These are phyloP conservation scores for Amniculicola lignicola DNA, from an alignment of 495 filamentous ascomycete species.

Conservation along the genomic window DNA sequence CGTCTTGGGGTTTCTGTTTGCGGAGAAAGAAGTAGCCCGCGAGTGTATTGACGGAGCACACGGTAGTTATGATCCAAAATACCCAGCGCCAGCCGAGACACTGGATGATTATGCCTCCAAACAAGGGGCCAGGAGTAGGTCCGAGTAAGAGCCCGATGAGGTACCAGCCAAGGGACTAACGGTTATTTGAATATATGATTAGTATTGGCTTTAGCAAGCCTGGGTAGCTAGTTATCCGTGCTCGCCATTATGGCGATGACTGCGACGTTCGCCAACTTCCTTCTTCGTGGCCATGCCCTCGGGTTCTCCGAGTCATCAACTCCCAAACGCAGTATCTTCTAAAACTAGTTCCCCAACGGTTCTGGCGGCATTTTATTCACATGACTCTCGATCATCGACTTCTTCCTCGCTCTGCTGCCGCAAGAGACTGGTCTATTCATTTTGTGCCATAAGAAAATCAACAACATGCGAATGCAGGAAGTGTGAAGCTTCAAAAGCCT, in stretches of 20 bases:
- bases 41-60: slow-evolving; percentile 15
- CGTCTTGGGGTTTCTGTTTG: not conserved
- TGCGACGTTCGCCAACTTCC: slow-evolving; percentile 21
- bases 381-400: too few relatives aligned
- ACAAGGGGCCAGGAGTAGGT: slow-evolving; percentile 37
- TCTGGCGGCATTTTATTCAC: too few relatives aligned
- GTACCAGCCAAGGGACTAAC: slow-evolving; percentile 36
- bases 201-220: not conserved
- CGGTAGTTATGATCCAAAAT: slow-evolving; percentile 21
- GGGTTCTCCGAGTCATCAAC: slow-evolving; percentile 13
- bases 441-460: too few relatives aligned
- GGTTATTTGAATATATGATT: not conserved
- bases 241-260: slow-evolving; percentile 24
- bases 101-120: slow-evolving; percentile 21
- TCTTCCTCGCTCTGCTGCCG: too few relatives aligned
- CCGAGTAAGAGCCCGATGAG: slow-evolving; percentile 36
- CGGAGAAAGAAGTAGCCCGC: slow-evolving; percentile 22
- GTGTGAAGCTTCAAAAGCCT: too few relatives aligned
- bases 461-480: too few relatives aligned
- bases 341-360: too few relatives aligned
- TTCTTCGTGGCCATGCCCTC: slow-evolving; percentile 14
- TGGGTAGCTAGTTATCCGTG: not conserved
- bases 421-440: too few relatives aligned
- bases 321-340: slow-evolving; percentile 4
- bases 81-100: slow-evolving; percentile 21